A percentile compares a stretch with the other conserved stretches of the same genome.
phyloP scores from a whole-genome alignment of 2,329 filamentous ascomycete species.

The Blumeria hordei region DNA sequence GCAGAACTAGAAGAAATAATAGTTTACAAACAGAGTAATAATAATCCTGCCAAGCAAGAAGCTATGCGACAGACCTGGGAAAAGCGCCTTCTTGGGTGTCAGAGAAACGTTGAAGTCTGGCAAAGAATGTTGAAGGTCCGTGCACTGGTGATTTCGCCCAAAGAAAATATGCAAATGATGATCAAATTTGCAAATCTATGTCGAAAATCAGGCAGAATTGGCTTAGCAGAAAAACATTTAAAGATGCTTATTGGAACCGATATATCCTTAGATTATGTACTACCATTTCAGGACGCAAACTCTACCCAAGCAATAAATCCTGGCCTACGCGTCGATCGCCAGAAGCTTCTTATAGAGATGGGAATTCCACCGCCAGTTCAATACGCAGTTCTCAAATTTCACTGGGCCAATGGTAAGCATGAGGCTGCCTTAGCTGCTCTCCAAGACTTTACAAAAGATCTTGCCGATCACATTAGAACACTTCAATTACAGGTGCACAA shows the following conservation, averaged over 20 bases:
- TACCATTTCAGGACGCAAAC: constrained; percentile 19
- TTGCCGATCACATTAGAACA: constrained; percentile 18
- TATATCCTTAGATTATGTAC: constrained; percentile 32
- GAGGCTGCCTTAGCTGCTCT: constrained; percentile 32
- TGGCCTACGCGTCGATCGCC: not conserved
- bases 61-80: constrained; percentile 92
- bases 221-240: constrained; percentile 82
- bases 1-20: constrained; percentile 97
- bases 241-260: constrained; percentile 68
- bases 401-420: constrained; percentile 69
- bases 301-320: constrained; percentile 14
- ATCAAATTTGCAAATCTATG: constrained; percentile 98
- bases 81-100: constrained; percentile 76
- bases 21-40: constrained; percentile 71
- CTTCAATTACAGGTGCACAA: constrained; percentile 11
- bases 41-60: constrained; percentile 63
- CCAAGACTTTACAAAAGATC: constrained; percentile 34
- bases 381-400: constrained; percentile 92
- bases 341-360: constrained; percentile 3
- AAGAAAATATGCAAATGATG: constrained; percentile 96
- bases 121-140: constrained; percentile 92
- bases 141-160: constrained; percentile 71
- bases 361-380: constrained; percentile 45
- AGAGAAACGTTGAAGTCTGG: constrained; percentile 96
- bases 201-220: constrained; percentile 83